A percentile compares a stretch with the other conserved stretches of the same genome.
Conservation (phyloP, 2,329 filamentous ascomycete species). For the Chaetoscypha palmicola region DNA sequence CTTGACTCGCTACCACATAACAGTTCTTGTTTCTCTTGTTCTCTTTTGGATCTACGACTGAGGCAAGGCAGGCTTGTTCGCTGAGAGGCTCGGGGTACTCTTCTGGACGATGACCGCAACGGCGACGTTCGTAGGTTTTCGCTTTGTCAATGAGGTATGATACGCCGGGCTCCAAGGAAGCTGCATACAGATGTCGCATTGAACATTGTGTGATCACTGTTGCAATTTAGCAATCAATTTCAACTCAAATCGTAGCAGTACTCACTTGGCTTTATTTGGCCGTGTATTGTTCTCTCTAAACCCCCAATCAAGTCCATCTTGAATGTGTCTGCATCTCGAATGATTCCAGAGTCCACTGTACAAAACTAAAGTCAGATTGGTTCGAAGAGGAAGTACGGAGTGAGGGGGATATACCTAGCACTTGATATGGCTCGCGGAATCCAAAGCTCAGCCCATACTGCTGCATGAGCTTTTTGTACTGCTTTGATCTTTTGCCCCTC, state of each 20-base stretch:
- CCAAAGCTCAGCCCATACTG: conserved; percentile 82
- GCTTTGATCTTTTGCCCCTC: conserved; percentile 63
- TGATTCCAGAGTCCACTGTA: conserved; percentile 74
- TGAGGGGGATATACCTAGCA: conserved; percentile 50
- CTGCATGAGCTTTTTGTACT: conserved; percentile 88
- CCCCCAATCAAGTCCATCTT: conserved; percentile 82
- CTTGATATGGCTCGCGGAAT: conserved; percentile 92
- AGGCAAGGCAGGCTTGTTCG: conserved; percentile 61
- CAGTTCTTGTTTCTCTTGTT: conserved; percentile 67
- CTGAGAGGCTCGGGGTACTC: conserved; percentile 64
- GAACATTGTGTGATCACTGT: conserved; percentile 74
- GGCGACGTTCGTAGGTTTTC: conserved; percentile 66
- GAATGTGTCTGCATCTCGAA: conserved; percentile 72
- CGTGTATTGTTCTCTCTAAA: conserved; percentile 77
- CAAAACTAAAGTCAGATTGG: conserved; percentile 3
- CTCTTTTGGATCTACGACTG: conserved; percentile 72
- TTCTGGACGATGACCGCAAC: conserved; percentile 70
- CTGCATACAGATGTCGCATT: conserved; percentile 69
- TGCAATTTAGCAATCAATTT: conserved; percentile 6
- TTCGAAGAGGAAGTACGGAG: conserved; percentile 18
- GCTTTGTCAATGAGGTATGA: conserved; percentile 58
- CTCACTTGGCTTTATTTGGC: conserved; percentile 74
- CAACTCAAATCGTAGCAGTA: conserved; percentile 12
- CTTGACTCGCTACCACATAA: conserved; percentile 72
- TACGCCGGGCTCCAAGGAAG: conserved; percentile 47